Evolutionary conservation across 768 basidiomycete species (phyloP).

Genomic region (Suillus alpinus): DNA sequence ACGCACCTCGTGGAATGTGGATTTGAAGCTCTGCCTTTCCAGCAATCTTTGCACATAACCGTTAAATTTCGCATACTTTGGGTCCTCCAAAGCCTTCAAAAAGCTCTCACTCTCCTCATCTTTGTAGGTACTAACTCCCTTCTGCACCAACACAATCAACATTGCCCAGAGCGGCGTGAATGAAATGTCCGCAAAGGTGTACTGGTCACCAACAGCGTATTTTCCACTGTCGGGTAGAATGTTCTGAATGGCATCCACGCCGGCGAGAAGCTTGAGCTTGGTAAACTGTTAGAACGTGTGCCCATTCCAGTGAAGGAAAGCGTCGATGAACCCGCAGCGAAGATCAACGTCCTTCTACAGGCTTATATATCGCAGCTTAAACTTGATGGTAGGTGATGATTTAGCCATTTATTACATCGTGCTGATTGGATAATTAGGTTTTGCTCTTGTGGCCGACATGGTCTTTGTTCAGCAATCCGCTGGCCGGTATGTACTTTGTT

Average conservation of each 20-base stretch:
- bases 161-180: constrained; percentile 62
- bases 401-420: neutral
- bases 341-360: constrained; percentile 95
- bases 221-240: constrained; percentile 43
- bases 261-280: constrained; percentile 84
- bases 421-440: constrained; percentile 41
- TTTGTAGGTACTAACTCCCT: constrained; percentile 52
- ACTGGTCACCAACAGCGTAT: constrained; percentile 33
- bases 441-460: constrained; percentile 87
- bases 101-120: constrained; percentile 46
- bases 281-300: constrained; percentile 88
- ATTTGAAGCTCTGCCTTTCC: constrained; percentile 50
- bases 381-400: constrained; percentile 60
- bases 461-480: constrained; percentile 98
- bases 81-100: constrained; percentile 34
- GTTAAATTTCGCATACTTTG: constrained; percentile 49
- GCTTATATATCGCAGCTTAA: constrained; percentile 93
- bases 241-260: constrained; percentile 47
- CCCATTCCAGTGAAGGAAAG: constrained; percentile 97
- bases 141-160: constrained; percentile 39
- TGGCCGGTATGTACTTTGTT: constrained; percentile 56
- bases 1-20: constrained; percentile 54
- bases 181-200: constrained; percentile 59
- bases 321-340: constrained; percentile 94
- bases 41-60: constrained; percentile 48